Evolutionary conservation across 2,329 filamentous ascomycete species (phyloP).

Genomic region (Thielaviopsis euricoi): DNA sequence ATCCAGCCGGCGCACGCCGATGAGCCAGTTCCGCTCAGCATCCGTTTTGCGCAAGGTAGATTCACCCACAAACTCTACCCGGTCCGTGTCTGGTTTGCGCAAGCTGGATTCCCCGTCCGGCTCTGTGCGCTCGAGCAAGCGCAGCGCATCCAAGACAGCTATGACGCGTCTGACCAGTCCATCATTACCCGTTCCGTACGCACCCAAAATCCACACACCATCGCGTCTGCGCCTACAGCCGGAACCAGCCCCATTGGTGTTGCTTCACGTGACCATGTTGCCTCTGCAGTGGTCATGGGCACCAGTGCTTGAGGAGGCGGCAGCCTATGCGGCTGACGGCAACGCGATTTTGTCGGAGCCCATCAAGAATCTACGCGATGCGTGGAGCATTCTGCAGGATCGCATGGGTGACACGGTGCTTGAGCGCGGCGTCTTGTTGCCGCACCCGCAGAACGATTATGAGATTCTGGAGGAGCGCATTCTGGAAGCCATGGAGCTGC

Average conservation of each 20-base stretch:
- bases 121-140: conserved; percentile 39
- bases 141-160: conserved; percentile 24
- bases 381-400: conserved; percentile 51
- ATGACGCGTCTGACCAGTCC: conserved; percentile 43
- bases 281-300: conserved; percentile 52
- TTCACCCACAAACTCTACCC: conserved; percentile 21
- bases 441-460: conserved; percentile 66
- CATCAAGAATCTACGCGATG: conserved; percentile 37
- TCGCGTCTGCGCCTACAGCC: conserved; percentile 42
- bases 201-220: conserved; percentile 38
- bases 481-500: conserved; percentile 57
- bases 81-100: conserved; percentile 51
- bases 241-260: conserved; percentile 50
- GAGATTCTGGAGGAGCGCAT: conserved; percentile 65
- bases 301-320: conserved; percentile 28
- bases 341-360: conserved; percentile 20
- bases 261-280: conserved; percentile 62
- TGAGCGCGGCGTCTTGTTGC: conserved; percentile 56
- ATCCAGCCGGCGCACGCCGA: conserved; percentile 32
- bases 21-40: conserved; percentile 51
- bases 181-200: conserved; percentile 32
- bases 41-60: conserved; percentile 38
- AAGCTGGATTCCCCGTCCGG: conserved; percentile 50
- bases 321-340: conserved; percentile 17
- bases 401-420: conserved; percentile 57